phyloP scores from a whole-genome alignment of 768 basidiomycete species.

The Leccinum boreale region DNA sequence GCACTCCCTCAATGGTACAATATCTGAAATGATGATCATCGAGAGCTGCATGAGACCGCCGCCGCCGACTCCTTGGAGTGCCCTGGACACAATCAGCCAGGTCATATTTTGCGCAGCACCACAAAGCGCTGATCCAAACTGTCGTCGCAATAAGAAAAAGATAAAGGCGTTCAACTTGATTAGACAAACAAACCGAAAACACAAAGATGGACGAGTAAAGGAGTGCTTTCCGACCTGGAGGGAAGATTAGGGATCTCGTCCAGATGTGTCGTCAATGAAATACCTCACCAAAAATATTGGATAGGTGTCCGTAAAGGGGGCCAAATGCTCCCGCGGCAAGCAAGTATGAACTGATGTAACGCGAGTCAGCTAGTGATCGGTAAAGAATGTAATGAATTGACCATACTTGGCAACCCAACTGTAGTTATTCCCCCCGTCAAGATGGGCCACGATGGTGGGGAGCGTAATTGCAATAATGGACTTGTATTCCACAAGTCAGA shows the following conservation, averaged over 20 bases:
- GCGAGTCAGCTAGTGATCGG: background rate
- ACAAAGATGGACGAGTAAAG: conserved; percentile 59
- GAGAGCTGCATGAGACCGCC: conserved; percentile 75
- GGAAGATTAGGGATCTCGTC: background rate
- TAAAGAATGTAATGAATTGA: background rate
- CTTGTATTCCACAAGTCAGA: conserved; percentile 26
- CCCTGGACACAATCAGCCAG: conserved; percentile 74
- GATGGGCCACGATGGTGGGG: conserved; percentile 61
- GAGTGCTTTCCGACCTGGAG: conserved; percentile 60
- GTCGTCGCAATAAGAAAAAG: background rate
- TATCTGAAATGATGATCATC: conserved; percentile 78
- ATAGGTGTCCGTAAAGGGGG: conserved; percentile 75
- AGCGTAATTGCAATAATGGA: conserved; percentile 67
- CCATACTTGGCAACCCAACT: conserved; percentile 69
- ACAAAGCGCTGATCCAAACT: conserved; percentile 78
- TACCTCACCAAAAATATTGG: conserved; percentile 46
- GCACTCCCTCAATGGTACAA: conserved; percentile 75
- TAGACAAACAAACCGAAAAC: conserved; percentile 54
- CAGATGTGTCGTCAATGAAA: background rate
- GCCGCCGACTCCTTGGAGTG: conserved; percentile 80
- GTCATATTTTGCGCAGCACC: conserved; percentile 76
- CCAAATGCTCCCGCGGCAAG: conserved; percentile 62
- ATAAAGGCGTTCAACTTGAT: background rate
- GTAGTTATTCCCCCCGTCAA: conserved; percentile 61
- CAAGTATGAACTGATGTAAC: conserved; percentile 57